Conservation (phyloP, 2,329 filamentous ascomycete genomes). For the Penicillium sp. region DNA sequence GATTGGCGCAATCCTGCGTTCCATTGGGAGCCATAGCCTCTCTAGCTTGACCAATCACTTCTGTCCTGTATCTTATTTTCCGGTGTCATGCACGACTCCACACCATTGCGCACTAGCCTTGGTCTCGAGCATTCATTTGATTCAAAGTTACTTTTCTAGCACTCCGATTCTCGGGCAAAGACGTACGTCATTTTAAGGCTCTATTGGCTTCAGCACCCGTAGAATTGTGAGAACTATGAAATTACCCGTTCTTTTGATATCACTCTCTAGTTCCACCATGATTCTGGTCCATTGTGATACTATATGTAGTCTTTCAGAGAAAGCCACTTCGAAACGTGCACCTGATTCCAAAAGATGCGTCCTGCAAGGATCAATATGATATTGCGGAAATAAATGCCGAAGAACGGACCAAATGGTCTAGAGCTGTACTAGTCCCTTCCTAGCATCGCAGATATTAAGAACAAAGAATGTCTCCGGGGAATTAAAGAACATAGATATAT, state of each 20-base stretch:
- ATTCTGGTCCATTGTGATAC: background rate
- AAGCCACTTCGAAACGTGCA: background rate
- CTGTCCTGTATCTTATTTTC: background rate
- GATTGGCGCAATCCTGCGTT: conserved; percentile 68
- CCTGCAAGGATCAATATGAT: background rate
- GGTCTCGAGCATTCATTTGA: background rate
- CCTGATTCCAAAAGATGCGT: background rate
- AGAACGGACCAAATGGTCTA: background rate
- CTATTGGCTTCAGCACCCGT: background rate
- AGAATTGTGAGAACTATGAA: background rate
- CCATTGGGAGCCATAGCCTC: conserved; percentile 52
- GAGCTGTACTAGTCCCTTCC: background rate
- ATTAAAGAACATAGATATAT: background rate
- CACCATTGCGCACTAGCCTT: background rate
- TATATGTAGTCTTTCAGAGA: background rate
- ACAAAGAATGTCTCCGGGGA: background rate
- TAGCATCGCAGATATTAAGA: conserved; percentile 4
- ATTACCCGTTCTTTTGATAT: background rate
- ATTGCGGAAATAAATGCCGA: background rate
- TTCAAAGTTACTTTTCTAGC: background rate
- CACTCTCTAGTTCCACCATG: background rate
- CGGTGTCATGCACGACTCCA: background rate
- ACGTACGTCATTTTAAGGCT: background rate
- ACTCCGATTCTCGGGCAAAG: background rate
- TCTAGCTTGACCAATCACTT: background rate